Base-by-base conservation (phyloP, 768 basidiomycete species). In the Termitomyces eurrhizus region DNA sequence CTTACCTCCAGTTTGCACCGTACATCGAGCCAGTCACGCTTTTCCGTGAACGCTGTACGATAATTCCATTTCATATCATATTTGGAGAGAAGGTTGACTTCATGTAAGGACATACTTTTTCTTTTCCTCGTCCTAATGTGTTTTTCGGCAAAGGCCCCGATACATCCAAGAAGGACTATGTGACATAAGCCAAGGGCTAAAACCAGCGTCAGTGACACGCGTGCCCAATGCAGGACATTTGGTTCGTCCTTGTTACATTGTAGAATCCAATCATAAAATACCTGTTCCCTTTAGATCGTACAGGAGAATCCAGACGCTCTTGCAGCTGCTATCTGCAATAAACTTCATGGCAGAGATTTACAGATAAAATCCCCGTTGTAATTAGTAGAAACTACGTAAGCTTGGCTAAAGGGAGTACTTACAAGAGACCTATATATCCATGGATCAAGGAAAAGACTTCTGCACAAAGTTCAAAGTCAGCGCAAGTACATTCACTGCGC, bases 221-320 rank as follows among this genome's bases (percentile, higher is more conserved):
- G 58, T 74, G 7, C 50, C 62, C 7, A 65, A 63, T 14, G 65
- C 66, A 44, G 73, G 73, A 9, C 74, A 75, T 63, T 50, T 71
- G 64, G 74, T 73, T 33, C 53, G 71, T 41, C 46, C 52, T 42
- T 24, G 4, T 45, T 2, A 48, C 46, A 5, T 48, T 39, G 42
- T 14, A 59, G 16, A 24, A 13, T 14, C 12, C 33, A 2, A n/a
- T 41, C 36, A 29, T 9, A 14, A 5, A 32, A 37, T 21, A 33
- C 14, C 14, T 35, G 3, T 45, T 50, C 44, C 7, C 14, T n/a
- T 16, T 46, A 73, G 72, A 58, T 73, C 50, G 68, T 72, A 4
- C 72, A 73, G 57, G 71, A 73, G 52, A 61, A 69, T 35, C 72
- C 72, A 13, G 68, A 70, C 52, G 65, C 42, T 4, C 56, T 72